Evolutionary conservation across 2,329 filamentous ascomycete species (phyloP), one percentile per base, ranked within the genome.

Genomic region (Curvularia sp.): DNA sequence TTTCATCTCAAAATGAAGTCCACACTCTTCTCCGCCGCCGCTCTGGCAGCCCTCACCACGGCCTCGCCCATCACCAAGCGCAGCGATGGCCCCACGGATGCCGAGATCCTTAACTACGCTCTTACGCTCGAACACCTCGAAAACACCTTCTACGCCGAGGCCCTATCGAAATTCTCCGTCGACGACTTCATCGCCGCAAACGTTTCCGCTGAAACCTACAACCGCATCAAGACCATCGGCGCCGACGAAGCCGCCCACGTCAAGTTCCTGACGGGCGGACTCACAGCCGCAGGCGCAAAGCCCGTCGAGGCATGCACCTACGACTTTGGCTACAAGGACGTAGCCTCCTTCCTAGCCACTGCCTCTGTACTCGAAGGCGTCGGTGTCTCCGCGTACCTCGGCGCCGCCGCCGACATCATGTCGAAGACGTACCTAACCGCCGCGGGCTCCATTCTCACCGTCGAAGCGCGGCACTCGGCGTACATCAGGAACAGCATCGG

Each of bases 401-500:
- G 86, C 46, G 87, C 86, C 18, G 87, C 87, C 5, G 82, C 83
- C 24, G 79, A 80, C 58, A 87, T 86, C 61, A 80, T 83, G 60
- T 81, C 83, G 72, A 83, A 85, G 62, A 77, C 78, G 22, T 88
- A 88, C 75, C 77, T 90, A 46, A 84, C 84, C 0, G 83, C 83
- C 4, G 88, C 87, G 1, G 87, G 84, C 26, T 84, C 83, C 55
- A 87, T 91, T 68, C 79, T 90, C 33, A 86, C 85, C 30, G 83
- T 89, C 55, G 88, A 90, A 68, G 82, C 88, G 31, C 83, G 88
- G 9, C 88, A 90, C 78, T 84, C 83, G 1, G 79, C 88, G 4
- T 88, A 87, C 77, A 78, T 89, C 63, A 85, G 88, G 52, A 74
- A 78, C 30, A 77, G 77, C 9, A 75, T 82, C 18, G 74, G 78